These are phyloP conservation scores for Pseudisothecium myosuroides DNA, from an alignment of 225 moss, liverwort and hornwort species.

Conservation along the genomic window DNA sequence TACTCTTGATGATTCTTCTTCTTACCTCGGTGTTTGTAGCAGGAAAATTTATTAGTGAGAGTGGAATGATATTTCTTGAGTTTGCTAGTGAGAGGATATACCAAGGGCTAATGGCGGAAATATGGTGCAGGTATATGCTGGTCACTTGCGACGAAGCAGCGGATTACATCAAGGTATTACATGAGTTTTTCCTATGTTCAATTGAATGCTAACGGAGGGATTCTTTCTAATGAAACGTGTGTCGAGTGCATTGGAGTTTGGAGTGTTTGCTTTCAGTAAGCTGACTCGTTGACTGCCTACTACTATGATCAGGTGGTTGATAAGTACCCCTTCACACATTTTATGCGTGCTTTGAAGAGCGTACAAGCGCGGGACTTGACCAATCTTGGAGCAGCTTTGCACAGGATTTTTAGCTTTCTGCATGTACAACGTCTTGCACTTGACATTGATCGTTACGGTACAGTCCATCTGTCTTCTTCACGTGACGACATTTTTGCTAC, in stretches of 20 bases:
- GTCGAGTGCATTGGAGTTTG: neutral
- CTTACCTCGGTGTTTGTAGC: neutral
- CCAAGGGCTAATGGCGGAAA: neutral
- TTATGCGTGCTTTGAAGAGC: conserved; percentile 92
- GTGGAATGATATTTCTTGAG: neutral
- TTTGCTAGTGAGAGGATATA: neutral
- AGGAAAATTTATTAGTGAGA: neutral
- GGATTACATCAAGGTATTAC: conserved; percentile 83
- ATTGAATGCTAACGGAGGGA: neutral
- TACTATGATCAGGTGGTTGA: conserved; percentile 72
- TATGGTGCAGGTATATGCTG: conserved; percentile 81
- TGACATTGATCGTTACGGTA: conserved; percentile 94
- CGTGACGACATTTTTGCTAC: neutral
- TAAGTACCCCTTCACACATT: conserved; percentile 93
- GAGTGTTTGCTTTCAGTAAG: neutral
- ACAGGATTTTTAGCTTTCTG: conserved; percentile 91
- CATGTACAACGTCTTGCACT: conserved; percentile 76
- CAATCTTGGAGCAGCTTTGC: conserved; percentile 92
- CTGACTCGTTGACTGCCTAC: neutral
- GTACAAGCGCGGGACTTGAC: conserved; percentile 96
- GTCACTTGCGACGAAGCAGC: conserved; percentile 95
- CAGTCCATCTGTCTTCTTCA: neutral
- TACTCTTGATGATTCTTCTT: neutral
- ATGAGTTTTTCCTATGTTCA: neutral
- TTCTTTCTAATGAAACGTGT: neutral